Base-by-base conservation (phyloP, 306 rosid genomes). In the Medicago ruthenica region DNA sequence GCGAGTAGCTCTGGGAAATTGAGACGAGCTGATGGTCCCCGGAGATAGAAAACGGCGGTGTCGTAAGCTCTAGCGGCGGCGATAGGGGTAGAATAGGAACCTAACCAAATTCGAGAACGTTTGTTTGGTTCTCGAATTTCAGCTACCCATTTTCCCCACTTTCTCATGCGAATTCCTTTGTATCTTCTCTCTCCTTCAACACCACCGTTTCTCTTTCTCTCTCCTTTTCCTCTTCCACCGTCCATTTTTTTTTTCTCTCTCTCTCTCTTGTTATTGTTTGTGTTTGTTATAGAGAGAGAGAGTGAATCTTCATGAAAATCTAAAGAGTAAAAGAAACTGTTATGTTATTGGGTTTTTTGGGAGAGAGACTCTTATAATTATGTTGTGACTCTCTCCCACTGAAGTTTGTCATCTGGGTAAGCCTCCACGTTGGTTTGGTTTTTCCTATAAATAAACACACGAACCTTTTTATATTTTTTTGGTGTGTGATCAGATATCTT, bases 131-230 rank as follows among this genome's bases (percentile, higher is more conserved):
- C 99, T 27, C 99, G 79, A 83, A 96, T 96, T 88, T 96, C 99
- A 31, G 98, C 99, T 60, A 96, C 99, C 99, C 99, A 96, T 80
- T 96, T 96, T 0, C 99, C 99, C 99, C 99, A 96, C 93, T 96
- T 96, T 62, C 99, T 87, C 99, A 96, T 96, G 89, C 99, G 81
- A 70, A 96, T 96, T 86, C 99, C 99, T 84, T 96, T 96, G 90
- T 83, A 96, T 50, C 89, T 90, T 83, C 89, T 90, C 81, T 89
- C 51, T 13, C 2, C 96, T 15, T 86, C 87, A 22, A 85, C 85
- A 7, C n/a, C 51, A 50, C 64, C 64, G 37, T 61, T 86, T 67
- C 88, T 57, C 76, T 76, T 81, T 58, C 81, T 86, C 59, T 60
- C 4, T 76, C 41, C 37, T 79, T 80, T 8, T 57, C 74, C 22